Conservation (phyloP, 2,329 filamentous ascomycete species). For the Leptographium procerum region DNA sequence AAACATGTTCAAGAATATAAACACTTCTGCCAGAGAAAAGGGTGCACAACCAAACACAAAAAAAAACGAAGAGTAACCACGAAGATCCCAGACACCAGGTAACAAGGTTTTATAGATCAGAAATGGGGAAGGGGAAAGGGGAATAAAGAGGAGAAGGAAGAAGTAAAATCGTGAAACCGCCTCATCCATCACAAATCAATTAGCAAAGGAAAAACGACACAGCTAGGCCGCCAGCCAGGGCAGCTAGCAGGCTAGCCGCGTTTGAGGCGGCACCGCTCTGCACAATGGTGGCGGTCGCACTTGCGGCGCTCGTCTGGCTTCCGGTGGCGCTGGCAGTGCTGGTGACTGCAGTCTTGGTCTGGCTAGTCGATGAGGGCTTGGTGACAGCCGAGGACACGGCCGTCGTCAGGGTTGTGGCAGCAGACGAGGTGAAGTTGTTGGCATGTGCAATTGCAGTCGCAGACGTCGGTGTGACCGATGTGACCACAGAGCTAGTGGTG, state of each 20-base stretch:
- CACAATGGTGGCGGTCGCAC: slow-evolving; percentile 6
- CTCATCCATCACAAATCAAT: not conserved
- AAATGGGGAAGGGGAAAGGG: not conserved
- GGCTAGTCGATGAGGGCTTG: slow-evolving; percentile 7
- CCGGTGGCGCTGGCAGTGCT: not conserved
- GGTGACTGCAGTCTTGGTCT: slow-evolving; percentile 8
- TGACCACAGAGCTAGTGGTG: slow-evolving; percentile 4
- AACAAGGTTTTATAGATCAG: not conserved
- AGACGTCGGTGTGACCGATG: not conserved
- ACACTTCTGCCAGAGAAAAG: not conserved
- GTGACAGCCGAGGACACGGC: not conserved
- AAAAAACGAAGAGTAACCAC: not conserved
- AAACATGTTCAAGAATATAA: not conserved
- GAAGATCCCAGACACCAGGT: not conserved
- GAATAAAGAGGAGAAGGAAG: not conserved
- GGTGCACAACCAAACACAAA: not conserved
- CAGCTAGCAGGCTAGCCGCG: not conserved
- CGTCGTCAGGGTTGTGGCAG: not conserved
- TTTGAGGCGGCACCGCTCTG: not conserved
- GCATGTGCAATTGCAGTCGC: not conserved
- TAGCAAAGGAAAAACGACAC: not conserved
- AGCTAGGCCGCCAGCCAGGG: not conserved
- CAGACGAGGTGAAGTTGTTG: slow-evolving; percentile 1
- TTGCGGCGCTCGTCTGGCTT: not conserved
- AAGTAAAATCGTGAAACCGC: not conserved